phyloP scores from a whole-genome alignment of 805 yeast genomes.

The Pichia membranifaciens region DNA sequence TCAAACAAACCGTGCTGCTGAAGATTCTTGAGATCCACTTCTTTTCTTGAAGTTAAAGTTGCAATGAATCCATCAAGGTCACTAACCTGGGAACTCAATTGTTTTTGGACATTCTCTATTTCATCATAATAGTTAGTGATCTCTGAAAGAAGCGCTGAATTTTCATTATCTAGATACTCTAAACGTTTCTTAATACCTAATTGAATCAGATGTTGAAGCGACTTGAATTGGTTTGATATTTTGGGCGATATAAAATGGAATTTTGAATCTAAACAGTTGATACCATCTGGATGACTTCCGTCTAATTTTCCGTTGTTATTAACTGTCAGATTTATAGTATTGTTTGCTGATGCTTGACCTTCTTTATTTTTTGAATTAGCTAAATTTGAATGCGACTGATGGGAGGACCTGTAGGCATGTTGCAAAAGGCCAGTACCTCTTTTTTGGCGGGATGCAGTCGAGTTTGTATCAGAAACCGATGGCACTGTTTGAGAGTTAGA shows the following conservation, averaged over 20 bases:
- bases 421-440: conserved; percentile 7
- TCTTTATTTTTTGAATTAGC: conserved; percentile 1
- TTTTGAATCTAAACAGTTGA: conserved; percentile 2
- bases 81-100: conserved; percentile 24
- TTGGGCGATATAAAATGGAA: conserved; percentile 11
- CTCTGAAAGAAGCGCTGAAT: conserved; percentile 23
- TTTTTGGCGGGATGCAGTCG: neutral
- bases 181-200: conserved; percentile 22
- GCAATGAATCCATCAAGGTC: conserved; percentile 27
- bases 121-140: conserved; percentile 25
- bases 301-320: neutral
- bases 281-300: neutral
- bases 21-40: conserved; percentile 21
- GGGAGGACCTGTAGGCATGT: conserved; percentile 6
- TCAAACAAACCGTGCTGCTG: conserved; percentile 21
- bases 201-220: conserved; percentile 24
- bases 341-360: neutral
- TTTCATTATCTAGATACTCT: conserved; percentile 26
- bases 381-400: conserved; percentile 1
- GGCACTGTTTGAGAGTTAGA: neutral
- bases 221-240: conserved; percentile 22
- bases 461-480: neutral
- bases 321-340: neutral
- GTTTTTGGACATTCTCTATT: conserved; percentile 24
- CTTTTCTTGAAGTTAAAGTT: conserved; percentile 25